Base-by-base conservation (phyloP, 441 rosid genomes). In the Syzygium malaccense region DNA sequence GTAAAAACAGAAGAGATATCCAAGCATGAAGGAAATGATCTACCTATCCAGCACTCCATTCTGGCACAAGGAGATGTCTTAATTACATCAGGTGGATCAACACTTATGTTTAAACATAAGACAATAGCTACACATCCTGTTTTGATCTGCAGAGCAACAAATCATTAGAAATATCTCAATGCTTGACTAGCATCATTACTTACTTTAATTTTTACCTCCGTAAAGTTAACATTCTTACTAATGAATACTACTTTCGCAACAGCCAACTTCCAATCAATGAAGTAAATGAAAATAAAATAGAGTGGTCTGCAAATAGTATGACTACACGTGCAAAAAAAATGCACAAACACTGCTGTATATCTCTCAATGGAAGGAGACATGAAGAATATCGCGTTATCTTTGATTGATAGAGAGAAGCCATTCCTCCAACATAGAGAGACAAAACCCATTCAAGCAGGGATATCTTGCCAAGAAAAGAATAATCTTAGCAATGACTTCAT, bases 11-110 rank as follows among this genome's bases (percentile, higher is more conserved):
- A 54, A 85, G 87, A 37, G 54, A 86, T 11, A 37, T 41, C 25
- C 83, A 25, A 75, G 51, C 51, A 75, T 6, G 83, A 41, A 37
- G 41, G 83, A 75, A 75, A 45, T 75, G 92, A 75, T 86, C 85
- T 87, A 97, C 99, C 99, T 95, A 96, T 96, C 99, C 99, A 98
- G 92, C 99, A 97, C 93, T 98, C 99, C 96, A 98, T 96, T 94
- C 99, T 94, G 87, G 99, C 99, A 96, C 99, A 98, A 84, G 99
- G 99, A 53, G 99, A 96, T 93, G 97, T 98, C 96, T 97, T 98
- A 90, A 98, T 97, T 41, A 98, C 99, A 94, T 97, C 99, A 10
- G 99, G 99, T 55, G 99, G 99, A 93, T 98, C 99, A 90, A 98
- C 99, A 79, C 98, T 94, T 87, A 98, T 98, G 92, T 98, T 96